Evolutionary conservation across 345 rosid genomes (phyloP).

Genomic region (Syzygium grande): DNA sequence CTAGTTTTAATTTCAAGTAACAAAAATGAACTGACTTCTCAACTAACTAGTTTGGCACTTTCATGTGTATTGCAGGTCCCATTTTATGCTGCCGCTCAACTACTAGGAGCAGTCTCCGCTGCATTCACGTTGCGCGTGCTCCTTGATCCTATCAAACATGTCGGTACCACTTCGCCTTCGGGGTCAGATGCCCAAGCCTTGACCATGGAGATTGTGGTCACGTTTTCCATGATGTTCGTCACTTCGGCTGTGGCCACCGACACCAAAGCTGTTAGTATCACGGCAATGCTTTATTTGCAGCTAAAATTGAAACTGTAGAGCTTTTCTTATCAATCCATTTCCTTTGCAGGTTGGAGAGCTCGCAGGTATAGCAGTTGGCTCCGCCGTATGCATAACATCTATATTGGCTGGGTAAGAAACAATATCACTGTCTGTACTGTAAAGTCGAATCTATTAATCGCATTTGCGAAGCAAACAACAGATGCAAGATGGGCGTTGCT

Average conservation of each 20-base stretch:
- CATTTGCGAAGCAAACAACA: background rate
- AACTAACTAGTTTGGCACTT: background rate
- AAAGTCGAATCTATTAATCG: background rate
- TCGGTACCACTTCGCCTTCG: conserved; percentile 1
- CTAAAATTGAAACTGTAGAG: background rate
- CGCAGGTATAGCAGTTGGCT: conserved; percentile 12
- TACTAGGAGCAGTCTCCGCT: conserved; percentile 1
- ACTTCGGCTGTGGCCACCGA: conserved; percentile 11
- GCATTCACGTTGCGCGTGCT: conserved; percentile 2
- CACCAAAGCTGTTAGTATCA: conserved; percentile 7
- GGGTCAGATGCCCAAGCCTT: background rate
- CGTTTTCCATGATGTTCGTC: conserved; percentile 7
- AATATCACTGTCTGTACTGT: background rate
- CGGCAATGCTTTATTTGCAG: background rate
- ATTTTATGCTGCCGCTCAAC: conserved; percentile 1
- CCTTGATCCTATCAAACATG: background rate
- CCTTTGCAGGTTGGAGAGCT: conserved; percentile 8
- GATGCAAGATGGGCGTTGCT: background rate
- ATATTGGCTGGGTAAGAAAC: conserved; percentile 5
- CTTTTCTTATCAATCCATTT: background rate
- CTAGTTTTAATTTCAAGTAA: background rate
- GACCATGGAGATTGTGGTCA: conserved; percentile 7
- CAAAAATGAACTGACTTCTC: background rate
- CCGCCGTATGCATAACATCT: conserved; percentile 6
- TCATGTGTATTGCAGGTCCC: background rate